Base-by-base conservation (phyloP, 768 basidiomycete genomes). In the Leucosporidium creatinivorum region DNA sequence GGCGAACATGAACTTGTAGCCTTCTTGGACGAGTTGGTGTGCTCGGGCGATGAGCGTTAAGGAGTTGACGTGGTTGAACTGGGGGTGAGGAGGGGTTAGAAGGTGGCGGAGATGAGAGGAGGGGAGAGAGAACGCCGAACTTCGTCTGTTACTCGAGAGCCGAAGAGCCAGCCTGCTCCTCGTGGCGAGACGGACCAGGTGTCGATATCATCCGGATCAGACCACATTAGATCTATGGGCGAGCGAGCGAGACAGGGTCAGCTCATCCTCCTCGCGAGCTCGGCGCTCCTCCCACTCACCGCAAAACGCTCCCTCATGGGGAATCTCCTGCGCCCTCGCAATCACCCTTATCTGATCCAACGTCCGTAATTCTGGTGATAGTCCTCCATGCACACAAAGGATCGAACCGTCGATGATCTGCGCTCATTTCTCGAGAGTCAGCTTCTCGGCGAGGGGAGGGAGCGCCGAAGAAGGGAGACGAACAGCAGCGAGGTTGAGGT, bases 101-200 rank as follows among this genome's bases (percentile, higher is more conserved):
- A 17, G 48, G 17, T 13, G 33, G 18, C 31, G 44, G 50, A 49
- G 48, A 48, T 26, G 55, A 52, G 51, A 62, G 51, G 48, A 62
- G 23, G 19, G 21, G 23, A 47, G 54, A 26, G 30, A 31, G 18
- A 25, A 1, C n/a, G 39, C 74, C 79, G 49, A 58, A 89, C 91
- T 83, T 94, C 92, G 70, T 82, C 82, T 12, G 93, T 92, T 1
- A 97, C 90, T 62, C 82, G 86, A 19, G 83, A 86, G 10, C 93
- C 93, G 72, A 97, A 96, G 26, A 96, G 80, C 89, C 92, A 98
- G 0, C 94, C 94, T 8, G 94, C 94, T 25, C 94, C 94, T 49
- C 94, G 84, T 6, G 94, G 94, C 72, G 91, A 93, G 62, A 97
- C 91, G 7, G 92, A 93, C 94, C 94, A 98, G 51, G 89, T 93